Base-by-base conservation (phyloP, 202 grass and related monocot genomes). In the Schoenoplectus triqueter region DNA sequence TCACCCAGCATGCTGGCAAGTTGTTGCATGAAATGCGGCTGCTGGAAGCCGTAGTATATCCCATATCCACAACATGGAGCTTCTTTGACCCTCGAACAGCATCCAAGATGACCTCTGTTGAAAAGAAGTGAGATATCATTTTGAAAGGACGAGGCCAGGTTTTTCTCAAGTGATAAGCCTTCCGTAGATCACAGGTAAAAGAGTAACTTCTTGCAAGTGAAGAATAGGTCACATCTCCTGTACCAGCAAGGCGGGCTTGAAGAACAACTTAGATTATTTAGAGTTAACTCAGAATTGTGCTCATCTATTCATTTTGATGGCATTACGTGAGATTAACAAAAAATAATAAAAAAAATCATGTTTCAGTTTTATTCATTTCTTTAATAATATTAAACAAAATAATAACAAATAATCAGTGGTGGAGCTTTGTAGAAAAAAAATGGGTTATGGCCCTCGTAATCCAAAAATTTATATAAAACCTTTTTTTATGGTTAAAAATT, bases 31-130 rank as follows among this genome's bases (percentile, higher is more conserved):
- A 97, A 86, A 31, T 88, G 19, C 46, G 94, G 94, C 87, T 87
- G 92, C 74, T 97, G 94, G 71, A 97, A 94, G 50, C 94, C 94
- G 10, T 87, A 93, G 42, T 48, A 79, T 62, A 92, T 80, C 54
- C 94, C 94, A 0, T 84, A 97, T 97, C 94, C 76, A 97, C 48
- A 75, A 92, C 89, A 65, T 97, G 94, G 75, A 94, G 31, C 55
- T 55, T 88, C 82, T 81, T 51, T 1, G 45, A 84, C 19, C 70
- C 72, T 80, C 85, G 82, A 0, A 69, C 50, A 5, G 66, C 87
- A 17, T 91, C 48, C 31, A 97, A 86, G 47, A 94, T 92, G 85
- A 71, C 66, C 5, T 48, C 14, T 52, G 83, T 89, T 9, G 92
- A 86, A 66, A 91, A 81, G 73, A 86, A 97, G 80, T 88, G 66